Evolutionary conservation across 2,329 filamentous ascomycete genomes (phyloP), one percentile per base, ranked within the genome.

Genomic region (Phyllosticta ampelicida): DNA sequence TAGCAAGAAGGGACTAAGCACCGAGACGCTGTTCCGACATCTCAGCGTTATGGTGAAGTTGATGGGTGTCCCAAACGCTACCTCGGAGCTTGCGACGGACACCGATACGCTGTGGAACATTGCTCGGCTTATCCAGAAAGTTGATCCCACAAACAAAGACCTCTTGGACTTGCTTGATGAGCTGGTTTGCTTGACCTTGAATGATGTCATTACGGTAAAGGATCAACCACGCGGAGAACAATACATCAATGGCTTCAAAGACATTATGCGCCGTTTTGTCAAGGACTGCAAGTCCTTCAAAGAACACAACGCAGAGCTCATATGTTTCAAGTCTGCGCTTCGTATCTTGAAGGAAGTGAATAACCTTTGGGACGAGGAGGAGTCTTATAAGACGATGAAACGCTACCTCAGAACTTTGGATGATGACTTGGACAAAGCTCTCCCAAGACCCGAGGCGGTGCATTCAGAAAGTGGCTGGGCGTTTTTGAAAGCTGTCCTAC

Each of bases 51-150:
- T 70, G 62, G 62, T 61, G 8, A 65, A 66, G 53, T 61, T 73
- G 9, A 71, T 72, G 66, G 62, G 67, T 28, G 61, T 66, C 5
- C 66, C 71, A 1, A 73, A 73, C 57, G 66, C 70, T 13, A 71
- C 66, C 5, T 67, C 70, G 10, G 70, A 67, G 26, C 56, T 73
- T 16, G 57, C 56, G 13, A 58, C 51, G 2, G 56, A 58, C 20
- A 6, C 56, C 9, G 56, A 58, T 23, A 21, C 50, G 4, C 51
- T 58, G 9, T 58, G 56, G 56, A 51, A 26, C 6, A 51, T 58
- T 44, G 56, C 56, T 29, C 56, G 56, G 11, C 21, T 52, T 13
- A 54, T 54, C 44, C 56, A 58, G 18, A 28, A 54, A 10, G 21
- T 30, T 16, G 19, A 36, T 11, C 23, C 28, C 6, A 19, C 44